phyloP scores from a whole-genome alignment of 805 yeast species.

The Pichia cabralensis region DNA sequence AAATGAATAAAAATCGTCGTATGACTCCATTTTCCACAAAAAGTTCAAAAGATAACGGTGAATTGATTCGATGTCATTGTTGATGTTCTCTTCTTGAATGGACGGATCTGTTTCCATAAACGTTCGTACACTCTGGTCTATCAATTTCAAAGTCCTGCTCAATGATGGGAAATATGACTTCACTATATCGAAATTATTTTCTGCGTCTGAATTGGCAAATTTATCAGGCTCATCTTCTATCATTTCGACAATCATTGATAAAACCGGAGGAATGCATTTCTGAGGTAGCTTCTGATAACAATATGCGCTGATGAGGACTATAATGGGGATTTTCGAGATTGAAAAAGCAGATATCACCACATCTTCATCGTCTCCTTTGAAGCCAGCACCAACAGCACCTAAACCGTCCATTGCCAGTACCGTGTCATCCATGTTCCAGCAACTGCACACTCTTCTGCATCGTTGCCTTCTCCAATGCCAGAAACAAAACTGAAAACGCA shows the following conservation, averaged over 20 bases:
- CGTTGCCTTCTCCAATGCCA: no score
- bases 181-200: constrained; percentile 8
- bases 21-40: constrained; percentile 38
- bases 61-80: constrained; percentile 21
- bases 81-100: constrained; percentile 4
- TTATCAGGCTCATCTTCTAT: constrained; percentile 21
- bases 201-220: background rate
- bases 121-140: constrained; percentile 11
- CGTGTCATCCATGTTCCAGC: no score
- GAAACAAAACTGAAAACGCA: no score
- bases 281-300: constrained; percentile 32
- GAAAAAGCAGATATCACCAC: constrained; percentile 34
- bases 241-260: constrained; percentile 33
- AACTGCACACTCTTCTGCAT: no score
- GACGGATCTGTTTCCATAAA: constrained; percentile 2
- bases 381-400: no score
- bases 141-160: constrained; percentile 12
- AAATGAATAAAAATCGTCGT: constrained; percentile 38
- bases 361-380: constrained; percentile 1
- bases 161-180: constrained; percentile 19
- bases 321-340: constrained; percentile 43
- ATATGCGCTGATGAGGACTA: constrained; percentile 38
- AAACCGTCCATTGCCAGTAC: no score
- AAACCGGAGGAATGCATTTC: constrained; percentile 28
- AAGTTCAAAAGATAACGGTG: constrained; percentile 15